These are phyloP conservation scores for Hirsutella thompsonii DNA, from an alignment of 2,329 filamentous ascomycete genomes.

Conservation along the genomic window DNA sequence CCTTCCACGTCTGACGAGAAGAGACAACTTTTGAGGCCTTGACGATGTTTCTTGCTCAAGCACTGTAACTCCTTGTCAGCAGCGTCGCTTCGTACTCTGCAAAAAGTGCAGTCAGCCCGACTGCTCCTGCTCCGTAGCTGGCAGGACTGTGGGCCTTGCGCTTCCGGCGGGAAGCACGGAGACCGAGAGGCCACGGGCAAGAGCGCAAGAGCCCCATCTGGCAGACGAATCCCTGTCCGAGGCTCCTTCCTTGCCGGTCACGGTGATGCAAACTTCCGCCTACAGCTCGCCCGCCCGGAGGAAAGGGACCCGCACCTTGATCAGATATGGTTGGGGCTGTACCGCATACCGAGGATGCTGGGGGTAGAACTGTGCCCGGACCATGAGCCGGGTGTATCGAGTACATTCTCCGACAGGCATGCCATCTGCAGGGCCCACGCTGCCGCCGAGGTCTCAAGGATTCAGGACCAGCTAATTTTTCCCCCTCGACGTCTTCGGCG, in stretches of 20 bases:
- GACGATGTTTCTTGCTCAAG: no score
- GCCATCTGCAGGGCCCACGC: not conserved
- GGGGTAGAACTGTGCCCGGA: not conserved
- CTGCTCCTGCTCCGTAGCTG: not conserved
- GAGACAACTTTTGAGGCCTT: no score
- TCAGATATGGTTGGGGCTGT: no score
- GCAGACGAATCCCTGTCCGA: not conserved
- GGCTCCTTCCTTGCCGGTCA: no score
- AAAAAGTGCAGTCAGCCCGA: no score
- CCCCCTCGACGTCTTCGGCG: conserved; percentile 9
- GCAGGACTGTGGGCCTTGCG: not conserved
- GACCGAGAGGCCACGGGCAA: conserved; percentile 2
- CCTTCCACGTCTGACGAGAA: no score
- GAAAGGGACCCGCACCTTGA: not conserved
- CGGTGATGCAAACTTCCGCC: no score
- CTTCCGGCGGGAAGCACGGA: conserved; percentile 2
- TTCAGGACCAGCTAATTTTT: conserved; percentile 7
- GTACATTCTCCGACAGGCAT: not conserved
- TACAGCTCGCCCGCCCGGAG: not conserved
- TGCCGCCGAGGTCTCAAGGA: conserved; percentile 2
- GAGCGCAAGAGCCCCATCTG: not conserved
- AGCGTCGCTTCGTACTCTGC: no score
- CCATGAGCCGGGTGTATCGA: not conserved
- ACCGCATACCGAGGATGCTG: no score
- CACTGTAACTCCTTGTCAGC: no score